Evolutionary conservation across 2,329 filamentous ascomycete species (phyloP).

Genomic region (Microdochium nivale): DNA sequence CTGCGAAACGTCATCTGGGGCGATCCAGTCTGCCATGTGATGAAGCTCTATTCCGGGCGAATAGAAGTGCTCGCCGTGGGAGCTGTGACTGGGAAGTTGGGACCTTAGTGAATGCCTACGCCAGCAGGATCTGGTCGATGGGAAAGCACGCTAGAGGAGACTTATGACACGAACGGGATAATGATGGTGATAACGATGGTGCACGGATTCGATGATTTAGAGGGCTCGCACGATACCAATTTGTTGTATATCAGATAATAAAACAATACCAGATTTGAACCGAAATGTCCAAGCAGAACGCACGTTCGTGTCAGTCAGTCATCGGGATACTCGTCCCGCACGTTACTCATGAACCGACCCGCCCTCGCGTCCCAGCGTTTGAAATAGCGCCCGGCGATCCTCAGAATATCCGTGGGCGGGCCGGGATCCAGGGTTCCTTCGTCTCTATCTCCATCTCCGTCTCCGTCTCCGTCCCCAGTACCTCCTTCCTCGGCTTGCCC

Average conservation of each 20-base stretch:
- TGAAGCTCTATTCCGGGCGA: conserved; percentile 66
- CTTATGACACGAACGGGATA: no score
- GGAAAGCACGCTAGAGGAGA: no score
- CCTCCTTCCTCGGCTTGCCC: not conserved
- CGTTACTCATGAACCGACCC: conserved; percentile 1
- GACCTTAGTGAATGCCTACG: not conserved
- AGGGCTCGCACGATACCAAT: not conserved
- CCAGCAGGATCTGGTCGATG: not conserved
- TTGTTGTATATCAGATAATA: conserved; percentile 6
- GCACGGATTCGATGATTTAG: not conserved
- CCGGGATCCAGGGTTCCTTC: not conserved
- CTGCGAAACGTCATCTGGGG: conserved; percentile 69
- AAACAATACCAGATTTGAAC: not conserved
- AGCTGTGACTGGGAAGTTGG: conserved; percentile 44
- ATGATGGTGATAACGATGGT: not conserved
- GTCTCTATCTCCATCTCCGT: not conserved
- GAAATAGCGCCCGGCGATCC: conserved; percentile 1
- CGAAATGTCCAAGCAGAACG: no score
- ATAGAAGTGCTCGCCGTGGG: conserved; percentile 64
- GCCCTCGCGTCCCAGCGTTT: conserved; percentile 1
- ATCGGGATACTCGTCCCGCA: conserved; percentile 2
- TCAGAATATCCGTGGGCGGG: not conserved
- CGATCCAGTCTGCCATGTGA: conserved; percentile 71
- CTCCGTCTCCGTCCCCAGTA: not conserved
- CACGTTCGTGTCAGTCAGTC: no score